Base-by-base conservation (phyloP, 768 basidiomycete genomes). In the Coprinopsis cinerea region DNA sequence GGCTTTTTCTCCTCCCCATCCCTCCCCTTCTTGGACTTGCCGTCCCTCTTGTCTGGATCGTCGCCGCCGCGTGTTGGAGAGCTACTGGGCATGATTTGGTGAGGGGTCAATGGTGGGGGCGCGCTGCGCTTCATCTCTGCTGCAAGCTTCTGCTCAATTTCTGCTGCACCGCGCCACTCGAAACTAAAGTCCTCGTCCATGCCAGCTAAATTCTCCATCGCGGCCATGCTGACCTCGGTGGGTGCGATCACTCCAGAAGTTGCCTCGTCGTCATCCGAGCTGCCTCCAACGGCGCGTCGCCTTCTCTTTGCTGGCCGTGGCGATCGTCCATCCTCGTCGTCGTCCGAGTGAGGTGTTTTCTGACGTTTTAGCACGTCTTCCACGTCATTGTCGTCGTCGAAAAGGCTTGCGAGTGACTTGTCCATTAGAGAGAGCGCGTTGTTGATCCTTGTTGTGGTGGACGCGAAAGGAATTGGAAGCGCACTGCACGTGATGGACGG, bases 351-450 rank as follows among this genome's bases (percentile, higher is more conserved):
- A 18, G 44, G 48, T 47, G 44, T 48, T 44, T 52, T 51, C 17
- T 55, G 32, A 3, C 56, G 56, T 18, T 59, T 57, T 11, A 57
- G 53, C 14, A 56, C 56, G 52, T 63, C 59, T 37, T 67, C 57
- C 20, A 61, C 66, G 53, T 72, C 59, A 30, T 78, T 75, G 20
- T 73, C 75, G 56, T 84, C 75, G 79, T 84, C 75, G 79, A 79
- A 85, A 61, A 85, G 85, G 55, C 73, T 69, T 55, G 76, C 75
- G 62, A 82, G 60, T 32, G 75, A 61, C 23, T 63, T 60, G 58
- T 61, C 55, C 69, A 70, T 72, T 48, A 49, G 45, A 62, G n/a
- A n/a, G 63, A 62, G 63, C 73, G 74, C 70, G 73, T 73, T 73
- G 61, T 74, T 72, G 60, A 53, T 48, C 11, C 39, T 25, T 73